Percentiles rank a stretch among this genome's conserved stretches.
phyloP scores from a whole-genome alignment of 169 alveolate species.

The Plasmodium adleri region DNA sequence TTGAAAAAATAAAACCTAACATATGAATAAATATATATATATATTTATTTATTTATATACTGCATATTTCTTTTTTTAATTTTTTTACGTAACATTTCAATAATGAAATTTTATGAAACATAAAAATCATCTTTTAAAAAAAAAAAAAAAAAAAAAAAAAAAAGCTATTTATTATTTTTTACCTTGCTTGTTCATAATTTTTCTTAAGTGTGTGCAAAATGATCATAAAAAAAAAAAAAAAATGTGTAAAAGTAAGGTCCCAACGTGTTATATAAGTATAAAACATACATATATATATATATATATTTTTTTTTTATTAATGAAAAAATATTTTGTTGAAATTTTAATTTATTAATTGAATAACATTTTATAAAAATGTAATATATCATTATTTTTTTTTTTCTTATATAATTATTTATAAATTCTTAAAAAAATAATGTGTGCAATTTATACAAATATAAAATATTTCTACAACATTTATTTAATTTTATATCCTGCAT shows the following conservation, averaged over 20 bases:
- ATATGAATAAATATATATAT: background rate
- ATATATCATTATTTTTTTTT: background rate
- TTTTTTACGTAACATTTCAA: too few relatives aligned
- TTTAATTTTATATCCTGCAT: slow-evolving; percentile 2
- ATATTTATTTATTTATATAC: background rate
- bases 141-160: background rate
- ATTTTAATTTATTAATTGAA: too few relatives aligned
- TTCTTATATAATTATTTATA: background rate
- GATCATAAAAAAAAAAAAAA: background rate
- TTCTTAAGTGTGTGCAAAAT: slow-evolving; percentile 4
- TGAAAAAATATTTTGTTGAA: too few relatives aligned
- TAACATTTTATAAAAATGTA: too few relatives aligned
- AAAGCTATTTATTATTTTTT: background rate
- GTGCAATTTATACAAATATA: slow-evolving; percentile 29
- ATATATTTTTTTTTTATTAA: background rate
- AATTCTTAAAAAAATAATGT: slow-evolving; percentile 25
- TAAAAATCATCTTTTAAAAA: too few relatives aligned
- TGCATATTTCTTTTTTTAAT: too few relatives aligned
- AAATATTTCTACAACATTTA: slow-evolving; percentile 76
- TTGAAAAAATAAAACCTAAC: background rate
- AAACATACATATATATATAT: background rate
- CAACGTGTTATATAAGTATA: background rate
- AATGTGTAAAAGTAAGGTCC: slow-evolving; percentile 5
- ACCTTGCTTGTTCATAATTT: background rate
- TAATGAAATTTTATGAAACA: too few relatives aligned